Base-by-base conservation (phyloP, 306 rosid species). In the Hippophae rhamnoides region DNA sequence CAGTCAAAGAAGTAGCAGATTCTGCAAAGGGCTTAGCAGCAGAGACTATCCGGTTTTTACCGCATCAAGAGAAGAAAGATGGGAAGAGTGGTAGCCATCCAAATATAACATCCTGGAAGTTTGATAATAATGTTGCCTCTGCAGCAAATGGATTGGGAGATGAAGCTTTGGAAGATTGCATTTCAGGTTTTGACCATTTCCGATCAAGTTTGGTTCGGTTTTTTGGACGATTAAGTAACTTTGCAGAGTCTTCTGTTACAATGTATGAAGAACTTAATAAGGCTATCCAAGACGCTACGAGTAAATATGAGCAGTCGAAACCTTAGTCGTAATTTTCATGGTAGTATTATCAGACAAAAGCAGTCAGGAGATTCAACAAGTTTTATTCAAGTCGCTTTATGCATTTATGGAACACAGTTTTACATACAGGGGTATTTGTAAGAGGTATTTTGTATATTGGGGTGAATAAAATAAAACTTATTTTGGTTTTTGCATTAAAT, bases 11-110 rank as follows among this genome's bases (percentile, higher is more conserved):
- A 57, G 86, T 88, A 23, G 51, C 52, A 0, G 90, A 86, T 66
- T 72, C 97, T 8, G 71, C 81, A 11, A 82, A 86, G 71, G 67
- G 49, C 48, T 82, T 93, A 70, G 94, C 83, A 4, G 60, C 76
- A 12, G 86, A 82, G 56, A 84, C 89, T 38, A 78, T 69, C 23
- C 63, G 67, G 1, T 77, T 93, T 69, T 74, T 80, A 69, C 95
- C 97, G 46, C 80, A 18, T 52, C 90, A 84, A 68, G 94, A 86
- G 67, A 93, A 79, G 77, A 82, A 72, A 63, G 82, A 76, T 7
- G 76, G 65, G 58, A 84, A 80, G 76, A 85, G 64, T 62, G 64
- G 56, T 13, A 69, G 58, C 23, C 74, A 54, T 63, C 40, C 72
- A 48, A 64, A 61, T 54, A 8, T 73, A 23, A 49, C 81, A 51